A percentile compares a stretch with the other conserved stretches of the same genome.
Conservation (phyloP, 225 moss, liverwort and hornwort species). For the Sphagnum tenellum region DNA sequence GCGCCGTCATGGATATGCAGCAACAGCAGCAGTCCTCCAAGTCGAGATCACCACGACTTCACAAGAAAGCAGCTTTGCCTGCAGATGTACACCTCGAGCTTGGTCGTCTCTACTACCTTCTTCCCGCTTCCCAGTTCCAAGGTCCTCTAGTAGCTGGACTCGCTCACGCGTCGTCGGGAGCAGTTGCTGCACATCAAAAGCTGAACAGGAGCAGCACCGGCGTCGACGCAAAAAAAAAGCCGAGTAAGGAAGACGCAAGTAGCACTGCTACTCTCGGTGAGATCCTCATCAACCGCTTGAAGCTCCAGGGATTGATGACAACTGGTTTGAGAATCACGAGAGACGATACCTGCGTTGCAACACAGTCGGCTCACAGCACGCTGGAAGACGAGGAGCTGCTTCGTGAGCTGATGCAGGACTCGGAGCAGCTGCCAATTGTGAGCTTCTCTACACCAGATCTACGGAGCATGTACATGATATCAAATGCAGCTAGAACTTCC, state of each 20-base stretch:
- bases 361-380: background rate
- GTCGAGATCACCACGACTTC: background rate
- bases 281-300: too few species aligned
- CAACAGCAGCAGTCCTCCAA: too few species aligned
- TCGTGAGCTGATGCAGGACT: too few species aligned
- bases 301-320: too few species aligned
- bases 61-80: constrained; percentile 21
- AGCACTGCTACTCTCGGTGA: too few species aligned
- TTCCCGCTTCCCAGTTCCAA: constrained; percentile 17
- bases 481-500: background rate
- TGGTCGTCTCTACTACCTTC: constrained; percentile 20
- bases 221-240: too few species aligned
- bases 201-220: too few species aligned
- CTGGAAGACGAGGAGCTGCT: constrained; percentile 1
- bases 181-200: too few species aligned
- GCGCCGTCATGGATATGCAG: background rate
- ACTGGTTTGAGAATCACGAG: constrained; percentile 2
- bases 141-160: constrained; percentile 4
- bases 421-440: background rate
- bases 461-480: constrained; percentile 9
- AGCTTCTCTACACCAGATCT: constrained; percentile 23
- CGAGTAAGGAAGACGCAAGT: too few species aligned
- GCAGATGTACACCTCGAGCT: constrained; percentile 19
- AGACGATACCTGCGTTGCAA: constrained; percentile 12
- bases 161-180: too few species aligned